These are phyloP conservation scores for Tolypocladium endophyticum DNA, from an alignment of 2,329 filamentous ascomycete species.

Conservation along the genomic window DNA sequence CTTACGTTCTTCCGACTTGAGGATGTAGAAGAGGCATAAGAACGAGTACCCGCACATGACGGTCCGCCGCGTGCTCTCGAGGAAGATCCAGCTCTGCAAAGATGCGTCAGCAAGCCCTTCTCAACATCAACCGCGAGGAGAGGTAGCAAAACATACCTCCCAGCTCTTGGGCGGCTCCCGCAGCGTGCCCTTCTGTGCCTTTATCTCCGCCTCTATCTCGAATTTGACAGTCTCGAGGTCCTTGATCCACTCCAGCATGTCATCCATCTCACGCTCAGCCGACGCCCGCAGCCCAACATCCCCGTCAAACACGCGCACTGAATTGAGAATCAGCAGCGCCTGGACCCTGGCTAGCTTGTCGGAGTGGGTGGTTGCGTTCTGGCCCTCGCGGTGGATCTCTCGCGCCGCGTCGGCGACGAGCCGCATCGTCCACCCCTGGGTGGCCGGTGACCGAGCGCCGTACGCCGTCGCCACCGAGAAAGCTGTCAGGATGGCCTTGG, in stretches of 20 bases:
- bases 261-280: slow-evolving; percentile 26
- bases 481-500: slow-evolving; percentile 26
- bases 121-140: not conserved
- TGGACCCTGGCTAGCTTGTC: slow-evolving; percentile 33
- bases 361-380: slow-evolving; percentile 15
- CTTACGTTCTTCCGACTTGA: slow-evolving; percentile 22
- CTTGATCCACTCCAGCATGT: slow-evolving; percentile 24
- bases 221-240: slow-evolving; percentile 21
- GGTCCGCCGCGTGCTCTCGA: slow-evolving; percentile 30
- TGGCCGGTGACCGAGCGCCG: slow-evolving; percentile 22
- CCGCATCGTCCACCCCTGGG: slow-evolving; percentile 27
- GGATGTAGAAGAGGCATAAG: slow-evolving; percentile 20
- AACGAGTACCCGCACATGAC: slow-evolving; percentile 21
- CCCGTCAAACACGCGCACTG: slow-evolving; percentile 32
- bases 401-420: slow-evolving; percentile 25
- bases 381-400: slow-evolving; percentile 24
- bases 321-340: slow-evolving; percentile 29
- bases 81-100: slow-evolving; percentile 28
- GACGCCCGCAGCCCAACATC: slow-evolving; percentile 28
- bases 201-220: slow-evolving; percentile 19
- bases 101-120: not conserved
- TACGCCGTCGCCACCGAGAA: slow-evolving; percentile 30
- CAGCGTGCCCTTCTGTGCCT: slow-evolving; percentile 7
- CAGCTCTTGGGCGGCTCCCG: slow-evolving; percentile 28
- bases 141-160: slow-evolving; percentile 21